These are phyloP conservation scores for Boletus sp. DNA, from an alignment of 768 basidiomycete genomes.

Conservation along the genomic window DNA sequence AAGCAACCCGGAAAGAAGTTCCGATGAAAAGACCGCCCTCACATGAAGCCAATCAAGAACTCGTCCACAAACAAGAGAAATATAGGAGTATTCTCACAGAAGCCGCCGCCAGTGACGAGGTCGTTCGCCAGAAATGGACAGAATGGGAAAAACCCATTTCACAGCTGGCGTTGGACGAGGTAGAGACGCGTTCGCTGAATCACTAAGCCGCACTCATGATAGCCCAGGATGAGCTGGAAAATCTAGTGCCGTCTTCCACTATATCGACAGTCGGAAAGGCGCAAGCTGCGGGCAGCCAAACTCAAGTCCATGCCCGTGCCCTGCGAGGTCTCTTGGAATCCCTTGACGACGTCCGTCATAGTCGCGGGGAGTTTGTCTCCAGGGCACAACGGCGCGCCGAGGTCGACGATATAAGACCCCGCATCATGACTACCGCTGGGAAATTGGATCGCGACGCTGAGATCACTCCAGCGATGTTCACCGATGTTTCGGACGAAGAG, in stretches of 20 bases:
- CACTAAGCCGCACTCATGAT: conserved; percentile 1
- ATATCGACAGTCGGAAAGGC: conserved; percentile 30
- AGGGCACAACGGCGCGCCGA: conserved; percentile 61
- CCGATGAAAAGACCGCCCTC: conserved; percentile 60
- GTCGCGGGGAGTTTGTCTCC: conserved; percentile 59
- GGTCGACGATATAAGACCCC: conserved; percentile 70
- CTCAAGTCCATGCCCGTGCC: conserved; percentile 62
- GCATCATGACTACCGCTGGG: conserved; percentile 63
- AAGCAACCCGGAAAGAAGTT: conserved; percentile 55
- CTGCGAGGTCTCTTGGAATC: conserved; percentile 75
- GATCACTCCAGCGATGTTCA: conserved; percentile 84
- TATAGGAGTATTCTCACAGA: conserved; percentile 72
- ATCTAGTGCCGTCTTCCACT: conserved; percentile 67
- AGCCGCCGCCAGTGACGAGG: conserved; percentile 72
- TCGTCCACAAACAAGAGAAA: conserved; percentile 66
- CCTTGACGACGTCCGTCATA: conserved; percentile 67
- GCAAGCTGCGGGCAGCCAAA: conserved; percentile 45
- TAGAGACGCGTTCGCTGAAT: conserved; percentile 14
- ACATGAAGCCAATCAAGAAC: conserved; percentile 72
- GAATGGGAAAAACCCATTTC: conserved; percentile 78
- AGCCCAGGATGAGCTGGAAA: conserved; percentile 61
- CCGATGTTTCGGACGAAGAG: conserved; percentile 76
- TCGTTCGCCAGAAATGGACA: conserved; percentile 81
- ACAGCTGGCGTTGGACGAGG: conserved; percentile 69
- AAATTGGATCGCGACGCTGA: conserved; percentile 66